These are phyloP conservation scores for Phytopythium oedochilum DNA, from an alignment of 352 stramenopile species.

Conservation along the genomic window DNA sequence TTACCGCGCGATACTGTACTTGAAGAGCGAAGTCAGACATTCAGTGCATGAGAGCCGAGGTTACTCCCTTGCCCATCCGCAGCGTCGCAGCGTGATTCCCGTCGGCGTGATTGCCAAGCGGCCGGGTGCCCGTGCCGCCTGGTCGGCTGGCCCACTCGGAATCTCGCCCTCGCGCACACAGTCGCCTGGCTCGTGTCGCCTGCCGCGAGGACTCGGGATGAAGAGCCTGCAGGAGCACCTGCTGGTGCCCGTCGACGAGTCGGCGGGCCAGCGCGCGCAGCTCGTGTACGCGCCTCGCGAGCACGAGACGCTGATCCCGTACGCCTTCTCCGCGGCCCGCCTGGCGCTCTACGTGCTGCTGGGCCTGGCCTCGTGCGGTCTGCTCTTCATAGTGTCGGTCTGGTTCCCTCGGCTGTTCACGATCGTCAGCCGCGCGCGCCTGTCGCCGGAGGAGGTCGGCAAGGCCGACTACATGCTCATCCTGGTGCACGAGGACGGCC, in stretches of 20 bases:
- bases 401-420: conserved; percentile 74
- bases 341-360: conserved; percentile 32
- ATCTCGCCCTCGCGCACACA: no score
- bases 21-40: no score
- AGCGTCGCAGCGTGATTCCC: no score
- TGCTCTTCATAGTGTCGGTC: conserved; percentile 32
- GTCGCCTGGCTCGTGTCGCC: no score
- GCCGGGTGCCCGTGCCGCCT: no score
- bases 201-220: no score
- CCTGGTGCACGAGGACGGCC: conserved; percentile 29
- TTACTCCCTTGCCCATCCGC: no score
- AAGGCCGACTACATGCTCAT: conserved; percentile 49
- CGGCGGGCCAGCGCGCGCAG: conserved; percentile 19
- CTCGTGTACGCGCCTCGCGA: conserved; percentile 45
- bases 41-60: no score
- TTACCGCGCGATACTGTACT: no score
- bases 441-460: conserved; percentile 18
- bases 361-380: conserved; percentile 13
- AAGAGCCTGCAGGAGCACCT: conserved; percentile 34
- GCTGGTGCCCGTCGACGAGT: conserved; percentile 39
- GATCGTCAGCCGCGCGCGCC: conserved; percentile 21
- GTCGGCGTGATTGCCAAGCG: no score
- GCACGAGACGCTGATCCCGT: conserved; percentile 29
- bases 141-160: no score
- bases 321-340: conserved; percentile 25